A percentile compares a stretch with the other conserved stretches of the same genome.
Evolutionary conservation across 1,284 basidiomycete species (phyloP).

Genomic region (Ceratobasidium sp.): DNA sequence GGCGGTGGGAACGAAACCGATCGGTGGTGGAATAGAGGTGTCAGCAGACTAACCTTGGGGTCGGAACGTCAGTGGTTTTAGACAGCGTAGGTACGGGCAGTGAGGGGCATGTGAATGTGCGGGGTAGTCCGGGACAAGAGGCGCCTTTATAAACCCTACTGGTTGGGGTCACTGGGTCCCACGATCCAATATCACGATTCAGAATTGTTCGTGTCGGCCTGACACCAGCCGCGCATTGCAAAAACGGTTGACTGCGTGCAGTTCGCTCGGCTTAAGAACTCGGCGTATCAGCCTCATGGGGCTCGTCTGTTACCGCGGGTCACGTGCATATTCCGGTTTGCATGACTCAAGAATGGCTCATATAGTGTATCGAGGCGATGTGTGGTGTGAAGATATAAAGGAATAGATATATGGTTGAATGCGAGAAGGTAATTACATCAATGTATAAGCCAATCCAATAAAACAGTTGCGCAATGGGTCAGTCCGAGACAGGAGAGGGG

Average conservation of each 20-base stretch:
- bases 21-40: conserved; percentile 14
- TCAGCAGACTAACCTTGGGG: conserved; percentile 36
- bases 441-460: conserved; percentile 30
- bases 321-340: too few species aligned
- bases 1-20: conserved; percentile 23
- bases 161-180: conserved; percentile 2
- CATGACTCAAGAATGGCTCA: too few species aligned
- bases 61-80: conserved; percentile 12
- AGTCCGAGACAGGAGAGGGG: conserved; percentile 42
- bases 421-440: conserved; percentile 44
- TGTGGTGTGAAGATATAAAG: background rate
- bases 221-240: background rate
- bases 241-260: background rate
- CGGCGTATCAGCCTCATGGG: conserved; percentile 12
- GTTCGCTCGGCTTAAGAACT: background rate
- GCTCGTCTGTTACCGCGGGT: background rate
- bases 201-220: background rate
- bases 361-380: too few species aligned
- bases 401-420: conserved; percentile 41
- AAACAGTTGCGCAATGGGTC: conserved; percentile 39
- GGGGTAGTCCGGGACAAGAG: conserved; percentile 42
- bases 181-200: background rate
- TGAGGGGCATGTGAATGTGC: conserved; percentile 43
- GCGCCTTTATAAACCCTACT: conserved; percentile 16
- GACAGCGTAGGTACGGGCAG: conserved; percentile 3